Base-by-base conservation (phyloP, 495 filamentous ascomycete genomes). In the Viridothelium virens region DNA sequence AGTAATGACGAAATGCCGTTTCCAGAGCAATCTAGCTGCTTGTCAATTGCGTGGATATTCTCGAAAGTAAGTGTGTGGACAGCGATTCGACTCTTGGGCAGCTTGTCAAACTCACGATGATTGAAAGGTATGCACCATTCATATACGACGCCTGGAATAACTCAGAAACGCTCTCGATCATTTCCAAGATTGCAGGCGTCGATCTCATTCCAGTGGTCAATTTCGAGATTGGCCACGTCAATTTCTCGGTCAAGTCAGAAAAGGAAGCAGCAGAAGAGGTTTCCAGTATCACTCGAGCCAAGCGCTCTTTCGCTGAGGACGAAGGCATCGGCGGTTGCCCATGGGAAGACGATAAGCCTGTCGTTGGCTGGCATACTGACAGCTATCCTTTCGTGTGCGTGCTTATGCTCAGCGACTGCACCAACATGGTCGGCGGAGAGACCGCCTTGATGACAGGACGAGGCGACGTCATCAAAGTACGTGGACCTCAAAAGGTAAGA, bases 361-460 rank as follows among this genome's bases (percentile, higher is more conserved):
- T 90, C 61, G 86, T 89, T 34, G 86, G 83, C 65, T 90, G 87
- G 88, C 87, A 91, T 74, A 85, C 77, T 38, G 88, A 91, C 70
- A 87, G 85, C 69, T 90, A 90, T 71, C 88, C 88, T 0, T 90
- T 90, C 68, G 88, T 91, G 31, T 90, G 88, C 69, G 87, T 91
- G 47, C 80, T 85, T 14, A 90, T 90, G 88, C 82, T 90, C 62
- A 88, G 85, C 65, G 88, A 91, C 70, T 86, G 85, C 56, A 83
- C 79, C 1, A 78, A 79, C 37, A 91, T 90, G 88, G 77, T 87
- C 38, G 88, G 87, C 44, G 88, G 88, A 6, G 88, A 90, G 74
- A 90, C 87, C 18, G 87, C 85, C 10, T 75, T 90, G 38, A 78
- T 80, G 62, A 89, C 82, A 3, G 85, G 81, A 2, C 79, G 74